These are phyloP conservation scores for Geum urbanum DNA, from an alignment of 306 rosid genomes.

Conservation along the genomic window DNA sequence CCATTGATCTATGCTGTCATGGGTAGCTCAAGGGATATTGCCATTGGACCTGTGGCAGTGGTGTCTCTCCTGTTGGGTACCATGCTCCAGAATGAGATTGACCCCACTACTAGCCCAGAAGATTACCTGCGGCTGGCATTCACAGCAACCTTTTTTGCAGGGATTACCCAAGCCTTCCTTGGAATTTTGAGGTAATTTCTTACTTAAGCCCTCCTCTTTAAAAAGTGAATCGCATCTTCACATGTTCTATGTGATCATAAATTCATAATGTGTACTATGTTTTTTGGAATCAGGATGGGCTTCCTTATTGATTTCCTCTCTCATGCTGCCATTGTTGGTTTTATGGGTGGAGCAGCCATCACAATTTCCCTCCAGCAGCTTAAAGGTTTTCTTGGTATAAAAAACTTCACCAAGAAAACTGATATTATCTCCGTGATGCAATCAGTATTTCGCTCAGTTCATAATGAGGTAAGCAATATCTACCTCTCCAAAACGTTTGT, in stretches of 20 bases:
- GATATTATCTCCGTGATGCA: conserved; percentile 68
- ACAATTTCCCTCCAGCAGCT: conserved; percentile 97
- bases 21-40: conserved; percentile 98
- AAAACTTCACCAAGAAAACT: conserved; percentile 59
- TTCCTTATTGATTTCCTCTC: conserved; percentile 93
- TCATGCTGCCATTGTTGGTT: conserved; percentile 96
- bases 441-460: conserved; percentile 56
- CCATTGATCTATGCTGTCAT: conserved; percentile 84
- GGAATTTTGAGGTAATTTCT: conserved; percentile 65
- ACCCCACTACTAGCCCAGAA: conserved; percentile 35
- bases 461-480: conserved; percentile 61
- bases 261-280: neutral
- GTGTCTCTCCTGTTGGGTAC: conserved; percentile 91
- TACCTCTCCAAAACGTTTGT: neutral
- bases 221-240: neutral
- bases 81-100: conserved; percentile 62
- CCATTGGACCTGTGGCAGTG: conserved; percentile 95
- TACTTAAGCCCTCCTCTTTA: neutral
- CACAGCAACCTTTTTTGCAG: conserved; percentile 94
- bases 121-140: conserved; percentile 81
- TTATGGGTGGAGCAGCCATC: conserved; percentile 99
- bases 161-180: conserved; percentile 86
- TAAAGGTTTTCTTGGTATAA: conserved; percentile 86
- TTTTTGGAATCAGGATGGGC: conserved; percentile 58
- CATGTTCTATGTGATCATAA: neutral